Evolutionary conservation across 2,329 filamentous ascomycete genomes (phyloP).

Genomic region (Fusarium verrucosum): DNA sequence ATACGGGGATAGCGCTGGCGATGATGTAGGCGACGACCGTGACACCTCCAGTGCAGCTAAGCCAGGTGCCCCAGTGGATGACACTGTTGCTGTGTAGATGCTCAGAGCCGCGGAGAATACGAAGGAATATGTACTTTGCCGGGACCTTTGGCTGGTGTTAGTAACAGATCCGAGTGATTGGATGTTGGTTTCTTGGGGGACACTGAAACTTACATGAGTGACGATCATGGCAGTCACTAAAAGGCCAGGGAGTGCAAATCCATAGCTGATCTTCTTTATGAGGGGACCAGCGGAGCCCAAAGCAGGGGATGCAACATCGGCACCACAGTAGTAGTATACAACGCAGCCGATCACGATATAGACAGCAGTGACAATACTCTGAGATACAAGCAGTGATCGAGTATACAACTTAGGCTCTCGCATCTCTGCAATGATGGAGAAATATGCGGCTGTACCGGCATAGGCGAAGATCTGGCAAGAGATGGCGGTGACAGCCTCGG

Average conservation of each 20-base stretch:
- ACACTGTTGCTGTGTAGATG: constrained; percentile 44
- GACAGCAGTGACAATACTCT: constrained; percentile 44
- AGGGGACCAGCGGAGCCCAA: constrained; percentile 55
- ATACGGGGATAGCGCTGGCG: constrained; percentile 29
- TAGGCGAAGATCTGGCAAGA: constrained; percentile 51
- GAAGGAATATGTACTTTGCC: constrained; percentile 46
- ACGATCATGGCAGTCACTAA: constrained; percentile 43
- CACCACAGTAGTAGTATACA: constrained; percentile 58
- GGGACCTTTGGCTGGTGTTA: constrained; percentile 9
- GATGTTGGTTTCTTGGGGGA: not conserved
- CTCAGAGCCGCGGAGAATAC: constrained; percentile 43
- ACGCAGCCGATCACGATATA: constrained; percentile 50
- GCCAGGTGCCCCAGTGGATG: constrained; percentile 46
- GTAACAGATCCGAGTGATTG: not conserved
- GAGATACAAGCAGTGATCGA: constrained; percentile 42
- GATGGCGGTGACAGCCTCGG: constrained; percentile 45
- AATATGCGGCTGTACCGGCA: constrained; percentile 50
- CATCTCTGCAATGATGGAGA: constrained; percentile 49
- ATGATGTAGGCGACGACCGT: constrained; percentile 30
- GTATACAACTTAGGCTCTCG: constrained; percentile 44
- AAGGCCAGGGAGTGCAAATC: constrained; percentile 48
- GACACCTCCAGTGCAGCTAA: constrained; percentile 20
- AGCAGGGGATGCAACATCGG: constrained; percentile 57
- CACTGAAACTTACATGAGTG: constrained; percentile 40
- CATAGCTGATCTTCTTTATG: constrained; percentile 58